These are phyloP conservation scores for Ogataea polymorpha DNA, from an alignment of 805 yeast genomes.

Conservation along the genomic window DNA sequence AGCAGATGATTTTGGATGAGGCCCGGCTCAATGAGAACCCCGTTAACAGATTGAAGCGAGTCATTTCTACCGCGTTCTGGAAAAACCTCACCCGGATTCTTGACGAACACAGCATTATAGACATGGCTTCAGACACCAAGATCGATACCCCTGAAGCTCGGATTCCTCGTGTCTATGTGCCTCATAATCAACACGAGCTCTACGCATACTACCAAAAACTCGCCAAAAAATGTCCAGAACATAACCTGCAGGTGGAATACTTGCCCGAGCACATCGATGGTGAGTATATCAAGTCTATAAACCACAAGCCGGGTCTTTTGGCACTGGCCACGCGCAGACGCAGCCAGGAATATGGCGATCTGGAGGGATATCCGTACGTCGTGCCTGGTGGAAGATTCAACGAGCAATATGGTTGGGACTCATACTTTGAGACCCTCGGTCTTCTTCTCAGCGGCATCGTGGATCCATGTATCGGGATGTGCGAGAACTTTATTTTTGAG, in stretches of 20 bases:
- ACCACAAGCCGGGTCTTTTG: conserved; percentile 79
- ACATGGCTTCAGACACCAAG: conserved; percentile 77
- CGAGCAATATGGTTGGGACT: conserved; percentile 98
- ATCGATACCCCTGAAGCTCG: conserved; percentile 59
- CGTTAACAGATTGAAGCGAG: conserved; percentile 67
- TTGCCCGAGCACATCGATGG: conserved; percentile 75
- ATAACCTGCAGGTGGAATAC: conserved; percentile 67
- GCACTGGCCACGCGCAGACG: conserved; percentile 66
- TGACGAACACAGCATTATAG: conserved; percentile 56
- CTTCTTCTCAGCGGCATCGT: conserved; percentile 61
- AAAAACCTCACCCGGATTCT: conserved; percentile 67
- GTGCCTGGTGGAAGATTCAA: conserved; percentile 98
- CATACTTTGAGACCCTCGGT: conserved; percentile 88
- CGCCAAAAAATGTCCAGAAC: conserved; percentile 50
- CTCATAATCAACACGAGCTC: conserved; percentile 66
- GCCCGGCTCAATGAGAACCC: conserved; percentile 85
- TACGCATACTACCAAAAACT: conserved; percentile 61
- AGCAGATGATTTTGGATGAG: conserved; percentile 77
- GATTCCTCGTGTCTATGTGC: conserved; percentile 76
- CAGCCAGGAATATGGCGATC: conserved; percentile 29
- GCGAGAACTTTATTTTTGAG: conserved; percentile 87
- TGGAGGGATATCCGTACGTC: conserved; percentile 74
- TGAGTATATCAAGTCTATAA: conserved; percentile 71
- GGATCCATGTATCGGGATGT: conserved; percentile 83
- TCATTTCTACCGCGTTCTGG: conserved; percentile 81